phyloP scores from a whole-genome alignment of 139 green algal species.

The Raphidocelis subcapitata region DNA sequence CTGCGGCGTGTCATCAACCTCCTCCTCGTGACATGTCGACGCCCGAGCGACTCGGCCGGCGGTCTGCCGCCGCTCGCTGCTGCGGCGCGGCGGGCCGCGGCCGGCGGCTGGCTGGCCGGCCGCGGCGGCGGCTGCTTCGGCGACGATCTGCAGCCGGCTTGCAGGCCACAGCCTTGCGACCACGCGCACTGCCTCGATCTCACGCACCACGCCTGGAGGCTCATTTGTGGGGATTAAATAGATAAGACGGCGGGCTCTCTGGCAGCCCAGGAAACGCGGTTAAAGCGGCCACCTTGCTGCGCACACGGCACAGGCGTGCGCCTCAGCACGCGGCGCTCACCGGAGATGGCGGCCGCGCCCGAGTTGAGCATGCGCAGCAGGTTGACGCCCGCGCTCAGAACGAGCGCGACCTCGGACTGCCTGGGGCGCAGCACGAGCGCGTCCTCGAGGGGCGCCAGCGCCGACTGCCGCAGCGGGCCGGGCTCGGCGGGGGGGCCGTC shows the following conservation, averaged over 20 bases:
- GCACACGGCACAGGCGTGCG: background rate
- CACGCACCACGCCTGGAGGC: constrained; percentile 39
- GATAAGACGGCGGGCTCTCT: too few relatives aligned
- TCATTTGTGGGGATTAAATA: too few relatives aligned
- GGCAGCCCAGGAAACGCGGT: background rate
- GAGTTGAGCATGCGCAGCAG: constrained; percentile 42
- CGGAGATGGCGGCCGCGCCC: constrained; percentile 29
- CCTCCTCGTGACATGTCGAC: too few relatives aligned
- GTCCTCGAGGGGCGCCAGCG: constrained; percentile 28
- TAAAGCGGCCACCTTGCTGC: background rate
- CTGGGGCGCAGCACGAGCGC: constrained; percentile 2
- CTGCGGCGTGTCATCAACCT: too few relatives aligned
- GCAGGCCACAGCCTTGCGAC: constrained; percentile 25
- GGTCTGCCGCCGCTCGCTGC: too few relatives aligned
- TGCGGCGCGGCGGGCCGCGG: background rate
- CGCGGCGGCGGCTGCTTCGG: background rate
- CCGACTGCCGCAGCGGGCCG: background rate
- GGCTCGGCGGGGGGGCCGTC: constrained; percentile 1
- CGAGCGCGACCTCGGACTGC: constrained; percentile 3
- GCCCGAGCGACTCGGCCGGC: too few relatives aligned
- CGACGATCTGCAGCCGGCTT: constrained; percentile 15
- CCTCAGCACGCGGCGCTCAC: too few relatives aligned
- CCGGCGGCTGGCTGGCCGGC: background rate
- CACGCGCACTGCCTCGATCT: constrained; percentile 34
- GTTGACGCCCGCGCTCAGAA: constrained; percentile 36